Percentiles rank a stretch among this genome's conserved stretches.
These are phyloP conservation scores for Arxiozyma telluris DNA, from an alignment of 1,139 yeast genomes.

Conservation along the genomic window DNA sequence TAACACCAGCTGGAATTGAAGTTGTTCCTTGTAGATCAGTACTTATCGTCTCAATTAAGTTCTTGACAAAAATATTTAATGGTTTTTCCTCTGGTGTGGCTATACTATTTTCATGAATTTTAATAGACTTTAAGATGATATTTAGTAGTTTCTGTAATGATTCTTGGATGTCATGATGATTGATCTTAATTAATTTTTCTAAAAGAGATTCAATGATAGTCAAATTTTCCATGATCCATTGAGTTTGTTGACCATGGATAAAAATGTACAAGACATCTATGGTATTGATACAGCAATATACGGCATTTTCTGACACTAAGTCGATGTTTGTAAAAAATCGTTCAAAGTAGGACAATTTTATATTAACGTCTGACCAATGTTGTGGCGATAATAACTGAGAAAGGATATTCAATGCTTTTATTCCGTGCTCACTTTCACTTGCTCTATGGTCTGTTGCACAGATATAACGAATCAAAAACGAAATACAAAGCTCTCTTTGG, in stretches of 20 bases:
- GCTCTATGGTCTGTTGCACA: conserved; percentile 84
- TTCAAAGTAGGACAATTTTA: conserved; percentile 78
- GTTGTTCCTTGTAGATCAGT: conserved; percentile 78
- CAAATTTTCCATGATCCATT: conserved; percentile 70
- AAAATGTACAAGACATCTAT: conserved; percentile 84
- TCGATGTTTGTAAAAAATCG: conserved; percentile 75
- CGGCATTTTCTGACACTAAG: conserved; percentile 44
- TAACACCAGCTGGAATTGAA: conserved; percentile 87
- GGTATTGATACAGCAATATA: conserved; percentile 82
- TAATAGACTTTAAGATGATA: conserved; percentile 56
- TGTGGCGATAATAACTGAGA: conserved; percentile 62
- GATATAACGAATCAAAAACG: conserved; percentile 77
- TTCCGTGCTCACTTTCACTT: conserved; percentile 74
- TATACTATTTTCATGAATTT: conserved; percentile 30
- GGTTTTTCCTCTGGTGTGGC: conserved; percentile 45
- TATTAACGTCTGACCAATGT: conserved; percentile 81
- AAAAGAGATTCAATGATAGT: conserved; percentile 60
- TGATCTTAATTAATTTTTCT: conserved; percentile 76
- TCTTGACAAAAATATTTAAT: conserved; percentile 52
- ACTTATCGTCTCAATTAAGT: conserved; percentile 59
- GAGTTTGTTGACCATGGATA: conserved; percentile 62
- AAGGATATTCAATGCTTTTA: conserved; percentile 67
- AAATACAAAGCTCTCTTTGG: conserved; percentile 86
- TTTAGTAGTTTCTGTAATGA: conserved; percentile 67
- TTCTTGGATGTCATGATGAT: conserved; percentile 77